A percentile compares a stretch with the other conserved stretches of the same genome.
Evolutionary conservation across 2,329 filamentous ascomycete genomes (phyloP).

Genomic region (Fusarium gaditjirri): DNA sequence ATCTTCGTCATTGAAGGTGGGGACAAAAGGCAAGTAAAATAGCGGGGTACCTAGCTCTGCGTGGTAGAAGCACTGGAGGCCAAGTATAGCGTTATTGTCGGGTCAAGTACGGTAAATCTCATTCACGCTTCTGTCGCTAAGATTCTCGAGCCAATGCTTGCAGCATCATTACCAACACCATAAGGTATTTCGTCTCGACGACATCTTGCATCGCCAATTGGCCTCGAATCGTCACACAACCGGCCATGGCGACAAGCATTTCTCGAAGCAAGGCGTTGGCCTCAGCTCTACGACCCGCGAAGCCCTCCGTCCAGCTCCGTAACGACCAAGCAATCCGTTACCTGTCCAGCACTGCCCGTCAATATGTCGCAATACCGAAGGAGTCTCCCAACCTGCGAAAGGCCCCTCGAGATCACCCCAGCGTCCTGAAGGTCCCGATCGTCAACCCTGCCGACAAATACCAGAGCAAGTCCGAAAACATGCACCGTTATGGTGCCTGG

Average conservation of each 20-base stretch:
- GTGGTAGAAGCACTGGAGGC: background rate
- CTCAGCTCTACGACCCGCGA: constrained; percentile 65
- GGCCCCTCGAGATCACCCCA: constrained; percentile 66
- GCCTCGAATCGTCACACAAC: constrained; percentile 49
- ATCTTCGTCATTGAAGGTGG: constrained; percentile 8
- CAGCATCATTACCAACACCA: constrained; percentile 48
- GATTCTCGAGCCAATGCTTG: constrained; percentile 44
- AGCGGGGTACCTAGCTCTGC: constrained; percentile 28
- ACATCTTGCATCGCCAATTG: constrained; percentile 56
- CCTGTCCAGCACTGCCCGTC: constrained; percentile 61
- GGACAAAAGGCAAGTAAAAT: background rate
- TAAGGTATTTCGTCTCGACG: constrained; percentile 42
- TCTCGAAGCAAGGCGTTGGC: constrained; percentile 66
- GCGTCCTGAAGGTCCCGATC: constrained; percentile 78
- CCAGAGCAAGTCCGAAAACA: constrained; percentile 82
- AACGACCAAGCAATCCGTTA: constrained; percentile 57
- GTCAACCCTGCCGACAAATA: constrained; percentile 96
- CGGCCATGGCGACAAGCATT: constrained; percentile 70
- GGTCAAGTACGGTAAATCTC: constrained; percentile 46
- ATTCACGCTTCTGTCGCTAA: constrained; percentile 32
- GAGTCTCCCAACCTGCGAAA: constrained; percentile 74
- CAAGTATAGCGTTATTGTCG: constrained; percentile 42
- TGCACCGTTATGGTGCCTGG: constrained; percentile 97
- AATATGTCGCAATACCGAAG: constrained; percentile 67
- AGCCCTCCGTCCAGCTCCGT: constrained; percentile 55